Evolutionary conservation across 768 basidiomycete species (phyloP).

Genomic region (Macrolepiota dolichaula): DNA sequence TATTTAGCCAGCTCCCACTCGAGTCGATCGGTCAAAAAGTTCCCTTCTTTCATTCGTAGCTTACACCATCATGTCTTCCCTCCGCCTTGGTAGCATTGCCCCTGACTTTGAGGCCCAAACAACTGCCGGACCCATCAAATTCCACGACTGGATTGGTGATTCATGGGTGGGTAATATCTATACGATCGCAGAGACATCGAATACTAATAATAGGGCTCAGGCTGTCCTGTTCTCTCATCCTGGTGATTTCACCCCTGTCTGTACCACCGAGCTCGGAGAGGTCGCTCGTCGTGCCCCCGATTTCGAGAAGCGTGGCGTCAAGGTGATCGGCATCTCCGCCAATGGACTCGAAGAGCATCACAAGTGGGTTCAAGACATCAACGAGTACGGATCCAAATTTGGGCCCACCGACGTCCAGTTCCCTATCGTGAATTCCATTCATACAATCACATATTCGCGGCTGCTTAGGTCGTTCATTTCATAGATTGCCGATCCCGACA

Average conservation of each 20-base stretch:
- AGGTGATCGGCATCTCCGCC: constrained; percentile 91
- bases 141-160: constrained; percentile 89
- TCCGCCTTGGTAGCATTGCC: constrained; percentile 83
- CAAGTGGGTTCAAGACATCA: constrained; percentile 88
- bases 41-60: constrained; percentile 2
- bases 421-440: constrained; percentile 73
- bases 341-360: constrained; percentile 84
- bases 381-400: constrained; percentile 67
- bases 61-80: constrained; percentile 37
- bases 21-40: not conserved
- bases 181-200: not conserved
- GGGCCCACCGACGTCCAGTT: constrained; percentile 78
- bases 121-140: constrained; percentile 81
- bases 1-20: constrained; percentile 3
- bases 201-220: constrained; percentile 30
- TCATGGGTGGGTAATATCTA: constrained; percentile 68
- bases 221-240: constrained; percentile 93
- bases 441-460: not conserved
- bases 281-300: constrained; percentile 85
- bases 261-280: constrained; percentile 97
- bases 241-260: constrained; percentile 89
- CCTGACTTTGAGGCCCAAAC: constrained; percentile 93
- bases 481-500: constrained; percentile 89
- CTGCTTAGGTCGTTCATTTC: not conserved
- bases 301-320: constrained; percentile 85